These are phyloP conservation scores for Hemisphaericaspora xylanilytica DNA, from an alignment of 1,139 yeast genomes.

Conservation along the genomic window DNA sequence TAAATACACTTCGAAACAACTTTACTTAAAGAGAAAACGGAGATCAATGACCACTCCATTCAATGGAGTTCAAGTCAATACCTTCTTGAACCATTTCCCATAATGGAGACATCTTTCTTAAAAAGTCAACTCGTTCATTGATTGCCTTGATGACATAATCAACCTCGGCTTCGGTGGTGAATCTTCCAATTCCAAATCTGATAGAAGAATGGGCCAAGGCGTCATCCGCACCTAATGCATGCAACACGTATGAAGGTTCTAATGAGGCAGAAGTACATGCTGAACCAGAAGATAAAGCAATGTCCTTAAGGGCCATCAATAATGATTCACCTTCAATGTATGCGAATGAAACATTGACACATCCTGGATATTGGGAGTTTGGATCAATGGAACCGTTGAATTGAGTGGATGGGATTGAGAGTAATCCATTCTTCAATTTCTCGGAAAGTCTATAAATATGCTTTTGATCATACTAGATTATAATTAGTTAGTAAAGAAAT, in stretches of 20 bases:
- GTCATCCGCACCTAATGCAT: slow-evolving; percentile 97
- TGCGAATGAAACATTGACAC: slow-evolving; percentile 95
- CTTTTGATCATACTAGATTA: slow-evolving; percentile 53
- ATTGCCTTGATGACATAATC: slow-evolving; percentile 92
- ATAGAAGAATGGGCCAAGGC: slow-evolving; percentile 97
- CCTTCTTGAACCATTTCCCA: slow-evolving; percentile 99
- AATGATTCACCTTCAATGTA: slow-evolving; percentile 97
- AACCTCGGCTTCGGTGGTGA: slow-evolving; percentile 93
- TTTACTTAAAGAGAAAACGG: neutral
- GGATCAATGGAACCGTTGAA: slow-evolving; percentile 75
- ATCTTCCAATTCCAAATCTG: slow-evolving; percentile 95
- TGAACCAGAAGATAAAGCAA: slow-evolving; percentile 95
- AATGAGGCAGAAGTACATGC: slow-evolving; percentile 98
- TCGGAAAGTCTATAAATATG: slow-evolving; percentile 72
- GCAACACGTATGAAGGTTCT: slow-evolving; percentile 95
- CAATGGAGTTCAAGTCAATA: slow-evolving; percentile 86
- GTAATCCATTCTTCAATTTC: slow-evolving; percentile 68
- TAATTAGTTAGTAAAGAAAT: slow-evolving; percentile 23
- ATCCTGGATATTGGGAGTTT: slow-evolving; percentile 73
- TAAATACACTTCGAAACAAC: slow-evolving; percentile 2
- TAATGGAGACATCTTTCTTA: slow-evolving; percentile 89
- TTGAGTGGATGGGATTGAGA: slow-evolving; percentile 83
- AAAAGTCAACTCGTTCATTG: slow-evolving; percentile 81
- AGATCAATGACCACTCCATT: slow-evolving; percentile 88
- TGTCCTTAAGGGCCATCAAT: slow-evolving; percentile 95